These are phyloP conservation scores for Clitoria ternatea DNA, from an alignment of 306 rosid genomes.

Conservation along the genomic window DNA sequence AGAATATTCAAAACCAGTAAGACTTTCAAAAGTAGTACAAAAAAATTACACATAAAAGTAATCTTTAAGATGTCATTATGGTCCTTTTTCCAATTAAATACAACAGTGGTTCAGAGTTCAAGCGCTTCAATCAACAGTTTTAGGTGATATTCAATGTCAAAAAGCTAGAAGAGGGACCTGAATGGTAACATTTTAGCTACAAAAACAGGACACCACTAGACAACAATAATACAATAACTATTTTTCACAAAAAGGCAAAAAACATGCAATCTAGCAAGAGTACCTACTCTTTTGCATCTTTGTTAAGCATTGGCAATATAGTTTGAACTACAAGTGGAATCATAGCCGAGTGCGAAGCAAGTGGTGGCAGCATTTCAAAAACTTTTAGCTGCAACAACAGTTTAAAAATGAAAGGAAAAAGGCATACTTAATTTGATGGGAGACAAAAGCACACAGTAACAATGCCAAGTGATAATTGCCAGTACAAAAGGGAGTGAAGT, in stretches of 20 bases:
- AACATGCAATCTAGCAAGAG: conserved; percentile 23
- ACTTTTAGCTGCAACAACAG: conserved; percentile 63
- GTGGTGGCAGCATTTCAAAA: conserved; percentile 76
- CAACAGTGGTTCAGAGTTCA: conserved; percentile 8
- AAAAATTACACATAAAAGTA: not conserved
- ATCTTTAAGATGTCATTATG: conserved; percentile 1
- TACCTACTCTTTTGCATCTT: conserved; percentile 70
- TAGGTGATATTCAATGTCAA: not conserved
- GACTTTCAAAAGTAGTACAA: conserved; percentile 6
- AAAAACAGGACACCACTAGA: conserved; percentile 13
- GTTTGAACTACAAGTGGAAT: conserved; percentile 84
- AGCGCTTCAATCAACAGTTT: not conserved
- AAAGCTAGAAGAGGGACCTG: conserved; percentile 5
- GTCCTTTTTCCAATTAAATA: conserved; percentile 14
- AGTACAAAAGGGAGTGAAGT: conserved; percentile 25
- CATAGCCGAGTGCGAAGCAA: conserved; percentile 88
- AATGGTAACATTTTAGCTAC: not conserved
- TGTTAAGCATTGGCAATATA: conserved; percentile 82
- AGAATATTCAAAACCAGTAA: conserved; percentile 21
- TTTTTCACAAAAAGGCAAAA: not conserved
- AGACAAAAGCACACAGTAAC: conserved; percentile 13
- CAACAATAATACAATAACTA: conserved; percentile 4
- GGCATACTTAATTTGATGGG: not conserved
- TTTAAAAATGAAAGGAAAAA: conserved; percentile 20
- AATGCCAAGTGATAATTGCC: conserved; percentile 3